Conservation (phyloP, 2,329 filamentous ascomycete genomes). For the Parascedosporium putredinis region DNA sequence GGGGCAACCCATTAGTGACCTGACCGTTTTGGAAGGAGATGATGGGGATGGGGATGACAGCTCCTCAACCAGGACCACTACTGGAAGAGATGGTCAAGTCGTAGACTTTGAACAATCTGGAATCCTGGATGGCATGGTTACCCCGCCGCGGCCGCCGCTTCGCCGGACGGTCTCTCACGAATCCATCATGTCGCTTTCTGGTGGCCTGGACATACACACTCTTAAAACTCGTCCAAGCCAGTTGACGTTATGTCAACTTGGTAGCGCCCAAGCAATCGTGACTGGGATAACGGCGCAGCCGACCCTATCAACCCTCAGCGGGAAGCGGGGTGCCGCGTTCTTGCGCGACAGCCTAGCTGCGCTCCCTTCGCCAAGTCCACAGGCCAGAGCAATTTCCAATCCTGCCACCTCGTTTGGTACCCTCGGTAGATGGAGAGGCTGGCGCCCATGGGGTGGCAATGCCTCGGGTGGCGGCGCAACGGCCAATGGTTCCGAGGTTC, state of each 20-base stretch:
- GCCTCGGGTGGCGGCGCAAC: background rate
- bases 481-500: background rate
- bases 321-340: conserved; percentile 40
- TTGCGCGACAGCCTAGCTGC: conserved; percentile 45
- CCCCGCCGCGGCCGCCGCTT: conserved; percentile 32
- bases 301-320: conserved; percentile 37
- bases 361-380: conserved; percentile 20
- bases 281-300: conserved; percentile 50
- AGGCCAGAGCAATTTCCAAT: conserved; percentile 12
- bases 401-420: conserved; percentile 17
- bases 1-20: conserved; percentile 10
- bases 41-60: conserved; percentile 21
- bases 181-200: conserved; percentile 76
- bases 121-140: conserved; percentile 22
- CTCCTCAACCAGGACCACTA: conserved; percentile 9
- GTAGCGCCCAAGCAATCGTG: conserved; percentile 43
- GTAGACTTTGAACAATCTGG: conserved; percentile 19
- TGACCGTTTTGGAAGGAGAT: too few relatives aligned
- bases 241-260: conserved; percentile 47
- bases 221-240: conserved; percentile 67
- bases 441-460: conserved; percentile 34
- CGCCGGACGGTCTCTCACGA: conserved; percentile 70
- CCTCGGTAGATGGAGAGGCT: conserved; percentile 35
- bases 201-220: conserved; percentile 84
- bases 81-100: conserved; percentile 24